A percentile compares a stretch with the other conserved stretches of the same genome.
These are phyloP conservation scores for Lepidium aucheri DNA, from an alignment of 345 rosid genomes.

Conservation along the genomic window DNA sequence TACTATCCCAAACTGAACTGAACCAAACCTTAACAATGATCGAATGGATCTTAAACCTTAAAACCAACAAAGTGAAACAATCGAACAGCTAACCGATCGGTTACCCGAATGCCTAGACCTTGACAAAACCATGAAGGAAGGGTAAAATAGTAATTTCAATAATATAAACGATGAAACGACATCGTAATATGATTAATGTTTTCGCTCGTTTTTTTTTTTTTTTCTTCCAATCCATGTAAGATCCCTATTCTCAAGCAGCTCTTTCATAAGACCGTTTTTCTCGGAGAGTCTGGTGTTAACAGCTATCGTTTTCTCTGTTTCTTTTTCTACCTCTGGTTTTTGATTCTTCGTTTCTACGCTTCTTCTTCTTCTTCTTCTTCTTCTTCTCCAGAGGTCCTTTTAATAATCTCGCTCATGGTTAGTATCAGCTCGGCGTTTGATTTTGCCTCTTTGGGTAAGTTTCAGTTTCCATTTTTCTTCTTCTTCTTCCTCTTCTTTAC, in stretches of 20 bases:
- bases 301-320: slow-evolving; percentile 32
- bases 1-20: no score
- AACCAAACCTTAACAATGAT: no score
- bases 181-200: neutral
- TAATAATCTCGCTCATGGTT: slow-evolving; percentile 27
- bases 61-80: no score
- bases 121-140: neutral
- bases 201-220: neutral
- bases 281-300: slow-evolving; percentile 22
- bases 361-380: neutral
- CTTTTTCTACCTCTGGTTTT: slow-evolving; percentile 28
- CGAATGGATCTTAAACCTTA: no score
- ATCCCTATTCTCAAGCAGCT: slow-evolving; percentile 34
- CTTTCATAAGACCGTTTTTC: slow-evolving; percentile 24
- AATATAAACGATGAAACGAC: neutral
- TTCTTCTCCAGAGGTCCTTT: slow-evolving; percentile 9
- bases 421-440: slow-evolving; percentile 30
- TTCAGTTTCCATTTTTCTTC: slow-evolving; percentile 16
- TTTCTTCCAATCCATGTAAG: neutral
- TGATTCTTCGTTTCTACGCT: neutral
- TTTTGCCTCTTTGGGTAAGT: slow-evolving; percentile 26
- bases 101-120: no score
- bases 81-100: no score
- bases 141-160: neutral
- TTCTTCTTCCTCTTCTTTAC: neutral